A percentile compares a stretch with the other conserved stretches of the same genome.
These are phyloP conservation scores for Cryptomeria japonica DNA, from an alignment of 75 land plant genomes.

Conservation along the genomic window DNA sequence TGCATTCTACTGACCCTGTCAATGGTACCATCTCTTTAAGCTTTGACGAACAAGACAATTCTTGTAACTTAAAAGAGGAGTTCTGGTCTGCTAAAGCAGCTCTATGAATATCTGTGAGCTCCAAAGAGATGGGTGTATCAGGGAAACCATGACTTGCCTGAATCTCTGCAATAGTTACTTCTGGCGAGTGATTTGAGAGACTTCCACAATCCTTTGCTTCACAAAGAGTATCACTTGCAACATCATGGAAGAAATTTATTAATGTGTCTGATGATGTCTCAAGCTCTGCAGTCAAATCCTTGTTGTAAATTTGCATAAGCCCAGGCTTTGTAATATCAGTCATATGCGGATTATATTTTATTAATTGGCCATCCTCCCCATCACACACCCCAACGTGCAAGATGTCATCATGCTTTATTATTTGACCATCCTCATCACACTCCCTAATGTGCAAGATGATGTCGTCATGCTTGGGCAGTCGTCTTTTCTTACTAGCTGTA, in stretches of 20 bases:
- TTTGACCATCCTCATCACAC: slow-evolving; percentile 39
- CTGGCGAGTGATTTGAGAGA: slow-evolving; percentile 24
- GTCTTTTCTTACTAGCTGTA: slow-evolving; percentile 51
- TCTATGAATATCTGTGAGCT: slow-evolving; percentile 51
- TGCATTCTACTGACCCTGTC: slow-evolving; percentile 26
- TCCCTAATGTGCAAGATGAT: slow-evolving; percentile 23
- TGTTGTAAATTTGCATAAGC: slow-evolving; percentile 25
- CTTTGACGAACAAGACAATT: slow-evolving; percentile 10
- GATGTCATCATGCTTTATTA: slow-evolving; percentile 30
- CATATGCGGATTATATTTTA: slow-evolving; percentile 11
- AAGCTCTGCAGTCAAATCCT: slow-evolving; percentile 46
- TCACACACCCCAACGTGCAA: slow-evolving; percentile 31
- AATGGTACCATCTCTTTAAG: slow-evolving; percentile 12
- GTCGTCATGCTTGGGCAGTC: slow-evolving; percentile 48
- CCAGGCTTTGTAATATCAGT: slow-evolving; percentile 37
- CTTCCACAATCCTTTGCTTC: slow-evolving; percentile 42
- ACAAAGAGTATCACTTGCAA: slow-evolving; percentile 44
- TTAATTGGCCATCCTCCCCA: slow-evolving; percentile 39
- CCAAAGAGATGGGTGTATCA: slow-evolving; percentile 28
- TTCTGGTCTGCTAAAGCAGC: slow-evolving; percentile 29
- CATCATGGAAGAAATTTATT: slow-evolving; percentile 37
- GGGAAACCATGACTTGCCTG: slow-evolving; percentile 26
- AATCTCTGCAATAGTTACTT: slow-evolving; percentile 33
- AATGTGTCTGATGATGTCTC: slow-evolving; percentile 47
- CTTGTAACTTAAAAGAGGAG: slow-evolving; percentile 14